phyloP scores from a whole-genome alignment of 148 eudicot species.

The Amaranthus palmeri region DNA sequence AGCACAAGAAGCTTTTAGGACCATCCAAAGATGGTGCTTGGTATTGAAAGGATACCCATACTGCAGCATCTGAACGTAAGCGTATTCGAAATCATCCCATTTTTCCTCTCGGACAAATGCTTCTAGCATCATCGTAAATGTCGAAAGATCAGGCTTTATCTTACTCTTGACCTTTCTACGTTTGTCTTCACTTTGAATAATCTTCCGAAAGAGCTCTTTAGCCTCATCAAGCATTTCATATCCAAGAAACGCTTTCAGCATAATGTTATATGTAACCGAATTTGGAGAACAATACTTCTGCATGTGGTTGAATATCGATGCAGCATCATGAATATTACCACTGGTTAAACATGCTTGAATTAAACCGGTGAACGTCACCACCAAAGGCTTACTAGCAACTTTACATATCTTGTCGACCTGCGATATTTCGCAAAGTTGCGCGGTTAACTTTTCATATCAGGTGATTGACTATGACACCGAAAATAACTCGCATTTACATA shows the following conservation, averaged over 20 bases:
- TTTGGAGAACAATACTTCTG: constrained; percentile 82
- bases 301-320: constrained; percentile 67
- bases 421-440: not conserved
- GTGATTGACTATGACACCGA: too few relatives aligned
- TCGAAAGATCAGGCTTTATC: constrained; percentile 58
- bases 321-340: constrained; percentile 53
- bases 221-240: constrained; percentile 71
- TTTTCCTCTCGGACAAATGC: constrained; percentile 42
- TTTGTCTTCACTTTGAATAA: constrained; percentile 31
- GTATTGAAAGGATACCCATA: constrained; percentile 61
- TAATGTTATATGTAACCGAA: constrained; percentile 66
- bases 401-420: constrained; percentile 88
- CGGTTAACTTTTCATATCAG: not conserved
- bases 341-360: constrained; percentile 72
- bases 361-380: constrained; percentile 85
- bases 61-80: constrained; percentile 58
- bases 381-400: constrained; percentile 85
- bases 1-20: constrained; percentile 55
- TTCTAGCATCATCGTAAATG: constrained; percentile 72
- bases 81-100: constrained; percentile 73
- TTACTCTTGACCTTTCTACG: constrained; percentile 29
- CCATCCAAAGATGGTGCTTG: constrained; percentile 73
- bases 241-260: constrained; percentile 69
- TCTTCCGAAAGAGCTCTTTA: constrained; percentile 47
- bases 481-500: too few relatives aligned